Evolutionary conservation across 176 grass and related monocot species (phyloP).

Genomic region (Rhynchospora breviuscula): DNA sequence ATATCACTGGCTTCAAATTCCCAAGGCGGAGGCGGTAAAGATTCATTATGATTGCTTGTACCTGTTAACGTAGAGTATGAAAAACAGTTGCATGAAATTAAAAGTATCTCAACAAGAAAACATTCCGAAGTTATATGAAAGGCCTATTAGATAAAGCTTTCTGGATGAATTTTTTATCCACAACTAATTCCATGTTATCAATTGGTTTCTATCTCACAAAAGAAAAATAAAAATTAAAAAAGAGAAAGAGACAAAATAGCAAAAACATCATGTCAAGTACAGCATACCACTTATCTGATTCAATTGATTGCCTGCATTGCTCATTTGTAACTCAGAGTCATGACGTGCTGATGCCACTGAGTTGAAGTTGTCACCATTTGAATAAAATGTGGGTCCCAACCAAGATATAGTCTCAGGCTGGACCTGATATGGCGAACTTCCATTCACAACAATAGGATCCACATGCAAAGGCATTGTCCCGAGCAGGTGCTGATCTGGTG

Average conservation of each 20-base stretch:
- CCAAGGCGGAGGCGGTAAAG: not conserved
- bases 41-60: not conserved
- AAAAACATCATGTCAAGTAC: not conserved
- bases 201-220: no score
- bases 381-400: constrained; percentile 34
- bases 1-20: not conserved
- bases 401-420: constrained; percentile 16
- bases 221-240: no score
- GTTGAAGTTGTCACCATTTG: constrained; percentile 26
- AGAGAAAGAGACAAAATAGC: not conserved
- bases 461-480: constrained; percentile 21
- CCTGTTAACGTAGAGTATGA: not conserved
- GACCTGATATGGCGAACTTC: constrained; percentile 24
- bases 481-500: constrained; percentile 24
- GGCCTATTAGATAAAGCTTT: not conserved
- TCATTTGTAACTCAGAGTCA: not conserved
- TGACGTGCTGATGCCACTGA: not conserved
- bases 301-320: not conserved
- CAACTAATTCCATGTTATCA: not conserved
- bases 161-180: not conserved
- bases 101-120: not conserved
- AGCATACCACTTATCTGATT: not conserved
- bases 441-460: constrained; percentile 32
- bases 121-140: not conserved
- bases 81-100: not conserved